phyloP scores from a whole-genome alignment of 441 rosid genomes.

The Kokia cookei region DNA sequence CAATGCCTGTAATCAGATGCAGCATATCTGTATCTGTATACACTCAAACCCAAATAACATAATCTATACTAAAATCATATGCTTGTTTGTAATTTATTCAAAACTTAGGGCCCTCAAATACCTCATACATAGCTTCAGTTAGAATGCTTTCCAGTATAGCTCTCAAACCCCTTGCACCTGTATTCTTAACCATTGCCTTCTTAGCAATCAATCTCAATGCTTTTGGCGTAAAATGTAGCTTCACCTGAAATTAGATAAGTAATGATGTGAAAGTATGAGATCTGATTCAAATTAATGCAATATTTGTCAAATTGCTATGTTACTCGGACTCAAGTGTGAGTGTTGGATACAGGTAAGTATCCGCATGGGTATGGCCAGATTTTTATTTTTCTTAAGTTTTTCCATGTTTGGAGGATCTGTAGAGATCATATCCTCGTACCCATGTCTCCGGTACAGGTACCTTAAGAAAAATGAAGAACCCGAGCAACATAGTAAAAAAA shows the following conservation, averaged over 20 bases:
- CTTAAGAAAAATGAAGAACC: not conserved
- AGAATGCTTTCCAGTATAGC: constrained; percentile 82
- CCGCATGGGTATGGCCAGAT: too few species aligned
- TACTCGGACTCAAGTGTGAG: too few species aligned
- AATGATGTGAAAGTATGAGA: not conserved
- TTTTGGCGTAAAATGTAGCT: constrained; percentile 72
- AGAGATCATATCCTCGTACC: not conserved
- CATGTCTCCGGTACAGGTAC: not conserved
- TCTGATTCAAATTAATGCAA: not conserved
- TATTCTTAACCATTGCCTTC: constrained; percentile 84
- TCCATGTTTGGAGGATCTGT: too few species aligned
- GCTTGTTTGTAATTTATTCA: not conserved
- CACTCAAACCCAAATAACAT: not conserved
- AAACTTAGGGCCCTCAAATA: constrained; percentile 16
- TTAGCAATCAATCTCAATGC: constrained; percentile 74
- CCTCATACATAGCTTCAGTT: constrained; percentile 97
- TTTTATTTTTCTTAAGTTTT: too few species aligned
- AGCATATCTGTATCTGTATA: not conserved
- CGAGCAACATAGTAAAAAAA: not conserved
- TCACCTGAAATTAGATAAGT: constrained; percentile 55
- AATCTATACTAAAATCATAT: not conserved
- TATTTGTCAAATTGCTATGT: not conserved
- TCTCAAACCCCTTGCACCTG: constrained; percentile 93
- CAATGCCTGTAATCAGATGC: not conserved
- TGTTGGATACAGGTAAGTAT: too few species aligned